Percentiles rank a stretch among this genome's conserved stretches.
Evolutionary conservation across 2,329 filamentous ascomycete genomes (phyloP).

Genomic region (Annulohypoxylon truncatum): DNA sequence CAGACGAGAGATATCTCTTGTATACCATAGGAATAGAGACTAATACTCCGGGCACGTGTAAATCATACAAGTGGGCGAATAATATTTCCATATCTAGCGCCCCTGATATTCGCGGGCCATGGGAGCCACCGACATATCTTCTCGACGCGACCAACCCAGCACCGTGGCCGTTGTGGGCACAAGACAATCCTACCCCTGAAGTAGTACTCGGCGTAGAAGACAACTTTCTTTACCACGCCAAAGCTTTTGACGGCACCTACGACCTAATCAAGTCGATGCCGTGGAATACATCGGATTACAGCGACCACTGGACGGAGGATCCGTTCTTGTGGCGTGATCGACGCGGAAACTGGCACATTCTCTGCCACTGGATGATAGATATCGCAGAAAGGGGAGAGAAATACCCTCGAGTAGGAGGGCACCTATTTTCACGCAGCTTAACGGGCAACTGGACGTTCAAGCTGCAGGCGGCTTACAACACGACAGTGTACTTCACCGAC

Average conservation of each 20-base stretch:
- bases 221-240: constrained; percentile 51
- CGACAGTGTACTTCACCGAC: constrained; percentile 54
- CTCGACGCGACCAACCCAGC: constrained; percentile 56
- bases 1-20: constrained; percentile 57
- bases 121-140: constrained; percentile 31
- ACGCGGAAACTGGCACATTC: constrained; percentile 47
- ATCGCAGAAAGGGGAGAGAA: constrained; percentile 42
- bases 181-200: constrained; percentile 43
- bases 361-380: constrained; percentile 47
- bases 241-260: constrained; percentile 47
- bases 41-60: constrained; percentile 40
- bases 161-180: constrained; percentile 53
- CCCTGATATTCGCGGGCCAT: constrained; percentile 40
- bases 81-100: constrained; percentile 51
- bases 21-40: constrained; percentile 58
- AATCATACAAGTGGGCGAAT: constrained; percentile 46
- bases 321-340: constrained; percentile 49
- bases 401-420: constrained; percentile 44
- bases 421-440: constrained; percentile 41
- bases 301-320: constrained; percentile 45
- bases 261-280: constrained; percentile 39
- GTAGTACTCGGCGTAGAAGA: constrained; percentile 53
- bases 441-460: constrained; percentile 45
- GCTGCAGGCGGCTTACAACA: constrained; percentile 42
- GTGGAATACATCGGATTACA: constrained; percentile 45